Conservation (phyloP, 768 basidiomycete species). For the Russula emetica region DNA sequence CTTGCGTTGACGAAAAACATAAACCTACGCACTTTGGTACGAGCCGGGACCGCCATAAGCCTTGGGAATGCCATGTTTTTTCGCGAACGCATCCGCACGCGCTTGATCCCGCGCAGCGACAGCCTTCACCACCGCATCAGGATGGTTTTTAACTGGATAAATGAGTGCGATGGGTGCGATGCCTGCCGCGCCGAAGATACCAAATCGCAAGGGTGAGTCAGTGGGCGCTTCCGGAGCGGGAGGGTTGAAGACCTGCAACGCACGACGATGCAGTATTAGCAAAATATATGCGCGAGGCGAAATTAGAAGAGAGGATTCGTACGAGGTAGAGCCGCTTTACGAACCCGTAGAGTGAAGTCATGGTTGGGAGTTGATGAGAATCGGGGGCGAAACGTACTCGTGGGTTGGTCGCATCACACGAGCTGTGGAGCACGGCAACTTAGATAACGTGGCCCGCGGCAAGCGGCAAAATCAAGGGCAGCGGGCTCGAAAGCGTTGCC, state of each 20-base stretch:
- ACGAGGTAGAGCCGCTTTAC: too few relatives aligned
- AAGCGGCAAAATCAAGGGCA: too few relatives aligned
- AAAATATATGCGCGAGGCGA: background rate
- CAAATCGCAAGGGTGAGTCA: slow-evolving; percentile 36
- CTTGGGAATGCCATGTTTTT: slow-evolving; percentile 49
- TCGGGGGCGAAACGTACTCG: too few relatives aligned
- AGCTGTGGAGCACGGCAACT: too few relatives aligned
- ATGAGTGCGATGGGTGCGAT: slow-evolving; percentile 51
- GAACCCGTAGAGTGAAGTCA: too few relatives aligned
- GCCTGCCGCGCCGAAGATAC: slow-evolving; percentile 52
- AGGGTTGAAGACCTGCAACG: slow-evolving; percentile 11
- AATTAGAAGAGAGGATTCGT: too few relatives aligned
- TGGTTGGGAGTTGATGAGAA: too few relatives aligned
- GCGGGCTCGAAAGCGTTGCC: too few relatives aligned
- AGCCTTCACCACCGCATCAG: slow-evolving; percentile 52
- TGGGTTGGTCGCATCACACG: too few relatives aligned
- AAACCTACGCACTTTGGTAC: too few relatives aligned
- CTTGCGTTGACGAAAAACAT: too few relatives aligned
- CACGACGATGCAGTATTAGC: background rate
- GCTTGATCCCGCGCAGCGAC: slow-evolving; percentile 54
- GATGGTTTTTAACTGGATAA: slow-evolving; percentile 47
- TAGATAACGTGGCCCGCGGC: too few relatives aligned
- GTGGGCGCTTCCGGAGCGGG: slow-evolving; percentile 3
- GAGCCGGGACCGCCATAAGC: slow-evolving; percentile 46
- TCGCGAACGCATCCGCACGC: slow-evolving; percentile 48